Evolutionary conservation across 306 rosid species (phyloP), one percentile per base, ranked within the genome.

Genomic region (Rosa chinensis): DNA sequence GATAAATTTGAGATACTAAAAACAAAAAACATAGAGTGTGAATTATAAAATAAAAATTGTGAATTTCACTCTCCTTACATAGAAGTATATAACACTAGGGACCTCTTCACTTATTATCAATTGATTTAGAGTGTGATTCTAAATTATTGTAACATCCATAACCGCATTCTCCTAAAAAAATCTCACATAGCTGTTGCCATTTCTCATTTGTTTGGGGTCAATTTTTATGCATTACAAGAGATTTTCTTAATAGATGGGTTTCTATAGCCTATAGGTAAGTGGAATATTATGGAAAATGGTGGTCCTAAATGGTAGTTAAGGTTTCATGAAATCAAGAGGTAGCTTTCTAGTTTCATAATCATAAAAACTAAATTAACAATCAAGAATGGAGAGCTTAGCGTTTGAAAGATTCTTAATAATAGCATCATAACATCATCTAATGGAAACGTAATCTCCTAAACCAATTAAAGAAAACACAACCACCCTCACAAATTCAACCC

Each of bases 281-380:
- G 6, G 56, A 5, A 16, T 44, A 52, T 17, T 52, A 52, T 17
- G 58, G 21, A 16, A 53, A 40, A 45, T 8, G 48, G 50, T 13
- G 47, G 63, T 61, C 72, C 45, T 40, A 25, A 23, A 8, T 7
- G 13, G 50, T 10, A 8, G 72, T 52, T 59, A 42, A 67, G 16
- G 20, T 40, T 64, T 66, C 72, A 50, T 76, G 58, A 32, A 32
- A 32, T 32, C 37, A 32, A 32, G 37, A 12, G 42, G 66, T 76
- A 53, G 45, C 80, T 78, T 78, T 48, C 75, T 50, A 5, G 80
- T 58, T 79, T 47, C 80, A 39, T 77, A 76, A 62, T 21, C 39
- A 52, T 3, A 53, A 45, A 64, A 77, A 64, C 39, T 70, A 25
- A 56, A 68, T 50, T 40, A 80, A 61, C 20, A 66, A n/a, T 35